These are phyloP conservation scores for Pestalotiopsis sp. DNA, from an alignment of 2,329 filamentous ascomycete genomes.

Conservation along the genomic window DNA sequence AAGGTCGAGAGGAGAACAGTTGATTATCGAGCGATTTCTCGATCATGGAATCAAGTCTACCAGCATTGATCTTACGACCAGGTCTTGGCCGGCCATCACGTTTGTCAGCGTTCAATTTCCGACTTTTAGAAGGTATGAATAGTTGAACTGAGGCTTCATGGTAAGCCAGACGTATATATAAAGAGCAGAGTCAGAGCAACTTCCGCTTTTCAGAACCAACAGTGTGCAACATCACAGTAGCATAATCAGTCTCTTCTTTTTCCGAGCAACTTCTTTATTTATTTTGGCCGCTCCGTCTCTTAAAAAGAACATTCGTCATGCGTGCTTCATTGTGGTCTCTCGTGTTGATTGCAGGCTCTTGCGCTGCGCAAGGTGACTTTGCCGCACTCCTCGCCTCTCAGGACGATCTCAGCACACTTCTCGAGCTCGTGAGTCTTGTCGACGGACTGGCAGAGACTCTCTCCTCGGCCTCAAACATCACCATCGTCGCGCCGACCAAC, in stretches of 20 bases:
- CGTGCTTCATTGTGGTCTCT: conserved; percentile 11
- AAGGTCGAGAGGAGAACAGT: not conserved
- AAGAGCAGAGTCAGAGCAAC: not conserved
- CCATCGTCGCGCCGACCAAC: conserved; percentile 39
- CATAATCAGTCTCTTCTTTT: not conserved
- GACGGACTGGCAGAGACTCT: conserved; percentile 33
- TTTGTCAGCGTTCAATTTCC: not conserved
- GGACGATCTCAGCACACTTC: conserved; percentile 25
- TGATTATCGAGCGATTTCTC: not conserved
- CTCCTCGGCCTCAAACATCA: conserved; percentile 33
- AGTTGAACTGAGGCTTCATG: not conserved
- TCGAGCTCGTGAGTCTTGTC: conserved; percentile 26
- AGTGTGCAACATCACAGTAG: not conserved
- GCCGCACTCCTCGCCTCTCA: conserved; percentile 25
- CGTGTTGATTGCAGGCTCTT: conserved; percentile 14
- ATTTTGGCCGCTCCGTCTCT: not conserved
- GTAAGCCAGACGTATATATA: not conserved
- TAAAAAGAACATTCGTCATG: conserved; percentile 3
- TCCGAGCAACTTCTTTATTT: not conserved
- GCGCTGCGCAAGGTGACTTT: conserved; percentile 23
- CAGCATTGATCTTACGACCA: not conserved
- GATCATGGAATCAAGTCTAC: not conserved
- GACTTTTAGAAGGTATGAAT: not conserved
- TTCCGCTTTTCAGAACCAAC: not conserved
- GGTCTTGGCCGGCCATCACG: conserved; percentile 7